Percentiles rank a stretch among this genome's conserved stretches.
phyloP scores from a whole-genome alignment of 2,329 filamentous ascomycete species.

The Zymoseptoria pseudotritici region DNA sequence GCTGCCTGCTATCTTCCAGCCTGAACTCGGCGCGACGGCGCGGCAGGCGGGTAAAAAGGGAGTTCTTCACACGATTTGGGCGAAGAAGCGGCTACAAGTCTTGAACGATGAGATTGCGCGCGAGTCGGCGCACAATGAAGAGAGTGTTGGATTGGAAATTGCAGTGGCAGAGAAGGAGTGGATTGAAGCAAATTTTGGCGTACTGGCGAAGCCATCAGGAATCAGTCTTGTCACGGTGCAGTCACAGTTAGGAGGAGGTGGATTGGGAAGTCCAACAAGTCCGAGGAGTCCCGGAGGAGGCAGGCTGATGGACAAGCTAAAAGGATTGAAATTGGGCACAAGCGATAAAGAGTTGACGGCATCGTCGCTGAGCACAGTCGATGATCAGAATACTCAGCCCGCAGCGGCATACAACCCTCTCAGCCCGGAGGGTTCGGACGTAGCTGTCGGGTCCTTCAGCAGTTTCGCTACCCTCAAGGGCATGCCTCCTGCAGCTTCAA shows the following conservation, averaged over 20 bases:
- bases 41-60: slow-evolving; percentile 65
- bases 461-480: slow-evolving; percentile 53
- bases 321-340: slow-evolving; percentile 70
- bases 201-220: slow-evolving; percentile 39
- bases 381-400: slow-evolving; percentile 3
- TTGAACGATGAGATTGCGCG: slow-evolving; percentile 68
- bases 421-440: slow-evolving; percentile 56
- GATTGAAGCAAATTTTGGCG: slow-evolving; percentile 75
- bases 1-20: slow-evolving; percentile 77
- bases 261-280: slow-evolving; percentile 47
- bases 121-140: slow-evolving; percentile 66
- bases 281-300: slow-evolving; percentile 57
- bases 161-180: slow-evolving; percentile 74
- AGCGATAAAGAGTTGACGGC: slow-evolving; percentile 33
- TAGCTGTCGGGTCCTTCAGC: slow-evolving; percentile 55
- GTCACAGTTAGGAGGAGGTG: slow-evolving; percentile 20
- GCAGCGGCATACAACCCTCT: slow-evolving; percentile 41
- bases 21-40: slow-evolving; percentile 61
- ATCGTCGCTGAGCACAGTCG: slow-evolving; percentile 21
- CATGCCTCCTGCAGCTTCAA: slow-evolving; percentile 23
- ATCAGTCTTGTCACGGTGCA: slow-evolving; percentile 29
- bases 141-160: slow-evolving; percentile 80
- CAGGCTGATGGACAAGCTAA: slow-evolving; percentile 69
- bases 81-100: slow-evolving; percentile 68
- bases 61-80: slow-evolving; percentile 85